Base-by-base conservation (phyloP, 1,139 yeast genomes). In the Pichia sp. region DNA sequence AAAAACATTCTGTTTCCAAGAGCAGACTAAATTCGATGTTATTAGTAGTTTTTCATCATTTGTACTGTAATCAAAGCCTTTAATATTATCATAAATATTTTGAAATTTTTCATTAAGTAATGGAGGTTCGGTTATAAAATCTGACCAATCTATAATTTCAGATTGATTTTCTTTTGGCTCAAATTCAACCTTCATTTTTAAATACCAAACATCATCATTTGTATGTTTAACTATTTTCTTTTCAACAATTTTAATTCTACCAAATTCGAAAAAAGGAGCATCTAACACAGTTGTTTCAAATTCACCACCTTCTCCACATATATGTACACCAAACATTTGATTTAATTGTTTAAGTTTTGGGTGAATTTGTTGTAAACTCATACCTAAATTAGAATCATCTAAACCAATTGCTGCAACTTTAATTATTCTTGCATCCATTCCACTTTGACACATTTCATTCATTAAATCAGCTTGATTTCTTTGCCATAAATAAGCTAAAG, bases 221-320 rank as follows among this genome's bases (percentile, higher is more conserved):
- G 74, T 66, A 50, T 75, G 79, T 16, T 71, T 65, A 2, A 78
- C 67, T 1, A 76, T 62, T 29, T 67, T 60, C n/a, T 58, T 58
- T 3, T 70, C 66, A 0, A 61, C 64, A 22, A 86, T 65, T 20
- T 66, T 68, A 40, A 90, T 62, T 48, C 66, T 69, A 42, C 78
- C 78, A 22, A 57, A 47, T 34, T 66, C 68, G 65, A 92, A 92
- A 49, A 86, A 80, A 0, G 96, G 95, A 3, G 95, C 86, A 63
- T 92, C 97, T 29, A 92, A 69, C 3, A 92, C 97, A 54, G 90
- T 68, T 0, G 96, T 83, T 61, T 92, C 98, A 62, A 89, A 92
- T 63, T 92, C 98, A 1, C 98, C 98, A 23, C 98, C 98, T 68
- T 92, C 98, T 8, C 98, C 98, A 67, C 98, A 92, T 0, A 92